Evolutionary conservation across 495 filamentous ascomycete species (phyloP), one percentile per base, ranked within the genome.

Genomic region (Parathielavia hyrcaniae): DNA sequence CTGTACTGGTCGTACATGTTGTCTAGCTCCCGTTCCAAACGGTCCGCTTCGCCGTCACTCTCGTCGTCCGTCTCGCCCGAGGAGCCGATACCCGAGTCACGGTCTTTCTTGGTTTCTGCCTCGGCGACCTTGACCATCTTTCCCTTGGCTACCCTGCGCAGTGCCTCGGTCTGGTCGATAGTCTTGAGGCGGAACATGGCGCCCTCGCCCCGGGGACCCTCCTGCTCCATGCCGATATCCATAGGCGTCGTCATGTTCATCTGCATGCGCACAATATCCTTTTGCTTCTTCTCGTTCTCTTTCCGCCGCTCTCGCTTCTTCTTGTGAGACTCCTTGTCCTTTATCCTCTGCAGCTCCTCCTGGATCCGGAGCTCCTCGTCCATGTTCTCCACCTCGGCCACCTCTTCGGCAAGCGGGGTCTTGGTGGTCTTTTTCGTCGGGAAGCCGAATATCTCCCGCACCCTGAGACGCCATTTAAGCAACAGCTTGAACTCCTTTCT

Each of bases 191-290:
- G 81, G 69, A 99, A 99, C 71, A 95, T 92, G 5, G 83, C 77
- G 45, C 88, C 88, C 17, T 86, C 82, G 8, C 89, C 91, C 36
- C 77, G 72, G 1, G 87, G 85, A 13, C 88, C 88, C n/a, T 79
- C 74, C 68, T 96, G 90, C 68, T 97, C 92, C 76, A 93, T 85
- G 61, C 93, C 93, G 62, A 98, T 95, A 59, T 98, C 95, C 77
- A 88, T 91, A 16, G 93, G 92, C 1, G 90, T 86, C 16, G 85
- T 89, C 95, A 98, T 97, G 71, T 96, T 83, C 77, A 98, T 82
- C 72, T 98, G 95, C 86, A 97, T 83, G 47, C 93, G 86, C 32
- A 91, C 77, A 54, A 96, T 91, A 56, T 96, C 91, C 69, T 87
- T 90, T 61, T 86, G 84, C 73, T 91, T 96, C 66, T 83, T 84